Conservation (phyloP, 129 eudicot genomes). For the Chrysanthemum makinoi region DNA sequence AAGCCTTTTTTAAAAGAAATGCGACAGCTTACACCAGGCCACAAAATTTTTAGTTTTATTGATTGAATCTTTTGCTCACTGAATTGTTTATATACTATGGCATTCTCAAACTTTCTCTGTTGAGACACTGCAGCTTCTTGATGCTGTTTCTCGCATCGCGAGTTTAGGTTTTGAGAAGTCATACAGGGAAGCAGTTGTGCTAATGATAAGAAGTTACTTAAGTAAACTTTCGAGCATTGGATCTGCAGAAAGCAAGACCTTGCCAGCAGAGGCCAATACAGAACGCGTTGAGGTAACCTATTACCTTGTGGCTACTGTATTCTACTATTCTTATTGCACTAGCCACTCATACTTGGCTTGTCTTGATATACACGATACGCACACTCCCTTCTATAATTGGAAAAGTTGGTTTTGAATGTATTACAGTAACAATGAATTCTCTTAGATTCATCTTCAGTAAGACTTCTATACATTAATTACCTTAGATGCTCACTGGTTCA, state of each 20-base stretch:
- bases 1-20: slow-evolving; percentile 3
- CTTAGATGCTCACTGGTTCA: slow-evolving; percentile 79
- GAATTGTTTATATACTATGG: slow-evolving; percentile 17
- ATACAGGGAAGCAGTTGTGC: slow-evolving; percentile 96
- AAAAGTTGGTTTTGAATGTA: slow-evolving; percentile 16
- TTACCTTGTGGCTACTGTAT: slow-evolving; percentile 3
- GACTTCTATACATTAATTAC: slow-evolving; percentile 12
- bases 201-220: slow-evolving; percentile 87
- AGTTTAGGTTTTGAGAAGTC: slow-evolving; percentile 98
- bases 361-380: neutral
- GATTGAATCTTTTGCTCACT: slow-evolving; percentile 8
- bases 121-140: slow-evolving; percentile 95
- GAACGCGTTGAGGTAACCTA: slow-evolving; percentile 91
- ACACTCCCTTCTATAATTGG: neutral
- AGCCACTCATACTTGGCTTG: neutral
- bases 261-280: slow-evolving; percentile 88
- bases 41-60: slow-evolving; percentile 8
- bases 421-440: slow-evolving; percentile 11
- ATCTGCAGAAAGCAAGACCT: slow-evolving; percentile 95
- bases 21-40: neutral
- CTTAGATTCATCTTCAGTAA: slow-evolving; percentile 16
- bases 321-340: neutral
- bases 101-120: slow-evolving; percentile 52
- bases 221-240: slow-evolving; percentile 79
- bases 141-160: slow-evolving; percentile 99